A percentile compares a stretch with the other conserved stretches of the same genome.
Evolutionary conservation across 495 filamentous ascomycete species (phyloP).

Genomic region (Podospora pseudocomata): DNA sequence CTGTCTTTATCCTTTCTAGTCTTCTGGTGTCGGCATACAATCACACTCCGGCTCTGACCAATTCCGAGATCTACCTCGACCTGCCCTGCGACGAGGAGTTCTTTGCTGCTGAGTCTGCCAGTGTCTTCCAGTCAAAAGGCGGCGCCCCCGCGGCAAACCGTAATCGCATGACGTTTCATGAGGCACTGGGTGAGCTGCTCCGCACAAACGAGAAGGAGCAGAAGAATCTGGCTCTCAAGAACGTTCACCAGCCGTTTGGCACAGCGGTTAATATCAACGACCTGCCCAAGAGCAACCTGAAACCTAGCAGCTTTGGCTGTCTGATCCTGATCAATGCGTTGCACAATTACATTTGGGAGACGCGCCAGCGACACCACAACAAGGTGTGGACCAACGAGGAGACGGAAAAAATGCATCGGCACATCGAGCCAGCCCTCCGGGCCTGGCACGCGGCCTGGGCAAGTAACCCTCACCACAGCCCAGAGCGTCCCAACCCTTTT

Average conservation of each 20-base stretch:
- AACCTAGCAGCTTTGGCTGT: slow-evolving; percentile 92
- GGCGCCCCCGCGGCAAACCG: slow-evolving; percentile 63
- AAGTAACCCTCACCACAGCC: slow-evolving; percentile 77
- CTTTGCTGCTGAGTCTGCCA: slow-evolving; percentile 78
- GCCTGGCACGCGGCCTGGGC: slow-evolving; percentile 97
- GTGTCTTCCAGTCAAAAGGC: slow-evolving; percentile 72
- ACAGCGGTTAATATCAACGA: slow-evolving; percentile 43
- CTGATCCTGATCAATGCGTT: slow-evolving; percentile 90
- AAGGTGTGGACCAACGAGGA: slow-evolving; percentile 88
- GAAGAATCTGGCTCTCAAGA: slow-evolving; percentile 37
- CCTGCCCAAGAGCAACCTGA: slow-evolving; percentile 61
- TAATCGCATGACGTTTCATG: slow-evolving; percentile 65
- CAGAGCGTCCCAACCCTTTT: slow-evolving; percentile 85
- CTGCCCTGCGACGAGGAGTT: slow-evolving; percentile 92
- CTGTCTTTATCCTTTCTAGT: slow-evolving; percentile 86
- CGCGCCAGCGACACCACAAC: slow-evolving; percentile 82
- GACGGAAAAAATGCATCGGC: slow-evolving; percentile 92
- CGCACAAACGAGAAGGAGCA: slow-evolving; percentile 70
- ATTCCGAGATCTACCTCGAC: slow-evolving; percentile 89
- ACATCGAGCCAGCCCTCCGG: slow-evolving; percentile 89
- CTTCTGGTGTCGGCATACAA: slow-evolving; percentile 91
- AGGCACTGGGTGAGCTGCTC: slow-evolving; percentile 74
- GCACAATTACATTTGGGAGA: slow-evolving; percentile 99
- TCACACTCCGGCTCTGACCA: slow-evolving; percentile 82
- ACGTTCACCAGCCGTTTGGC: slow-evolving; percentile 46